Conservation (phyloP, 2,329 filamentous ascomycete species). For the Fusarium subglutinans region DNA sequence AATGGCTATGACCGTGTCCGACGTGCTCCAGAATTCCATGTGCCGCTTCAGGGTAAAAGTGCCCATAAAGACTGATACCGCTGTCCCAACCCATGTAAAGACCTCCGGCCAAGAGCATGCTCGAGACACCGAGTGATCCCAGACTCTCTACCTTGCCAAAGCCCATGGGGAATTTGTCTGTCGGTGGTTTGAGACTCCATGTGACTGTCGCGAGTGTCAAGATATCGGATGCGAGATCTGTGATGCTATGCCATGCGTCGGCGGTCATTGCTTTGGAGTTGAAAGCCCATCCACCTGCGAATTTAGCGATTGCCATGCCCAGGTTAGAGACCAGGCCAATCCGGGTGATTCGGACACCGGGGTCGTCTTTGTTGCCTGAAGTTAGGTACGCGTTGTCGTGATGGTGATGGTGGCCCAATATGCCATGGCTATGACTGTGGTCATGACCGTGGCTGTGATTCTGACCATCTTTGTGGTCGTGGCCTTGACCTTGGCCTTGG, state of each 20-base stretch:
- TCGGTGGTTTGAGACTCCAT: conserved; percentile 88
- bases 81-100: conserved; percentile 91
- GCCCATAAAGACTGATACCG: conserved; percentile 71
- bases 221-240: conserved; percentile 93
- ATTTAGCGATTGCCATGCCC: conserved; percentile 93
- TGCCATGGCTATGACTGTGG: conserved; percentile 35
- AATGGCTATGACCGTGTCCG: conserved; percentile 72
- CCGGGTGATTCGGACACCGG: conserved; percentile 70
- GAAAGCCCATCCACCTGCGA: conserved; percentile 90
- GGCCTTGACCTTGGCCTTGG: conserved; percentile 31
- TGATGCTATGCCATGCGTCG: conserved; percentile 94
- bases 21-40: conserved; percentile 71
- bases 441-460: conserved; percentile 40
- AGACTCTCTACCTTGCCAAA: conserved; percentile 99
- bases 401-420: conserved; percentile 73
- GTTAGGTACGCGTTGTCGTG: conserved; percentile 94
- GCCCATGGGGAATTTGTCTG: conserved; percentile 83
- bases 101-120: conserved; percentile 88
- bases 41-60: conserved; percentile 75
- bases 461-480: conserved; percentile 21
- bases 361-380: conserved; percentile 80
- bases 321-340: conserved; percentile 80
- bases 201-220: conserved; percentile 94
- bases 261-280: conserved; percentile 93
- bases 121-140: conserved; percentile 91